Percentiles rank a stretch among this genome's conserved stretches.
Conservation (phyloP, 768 basidiomycete genomes). For the Podaxis sp. region DNA sequence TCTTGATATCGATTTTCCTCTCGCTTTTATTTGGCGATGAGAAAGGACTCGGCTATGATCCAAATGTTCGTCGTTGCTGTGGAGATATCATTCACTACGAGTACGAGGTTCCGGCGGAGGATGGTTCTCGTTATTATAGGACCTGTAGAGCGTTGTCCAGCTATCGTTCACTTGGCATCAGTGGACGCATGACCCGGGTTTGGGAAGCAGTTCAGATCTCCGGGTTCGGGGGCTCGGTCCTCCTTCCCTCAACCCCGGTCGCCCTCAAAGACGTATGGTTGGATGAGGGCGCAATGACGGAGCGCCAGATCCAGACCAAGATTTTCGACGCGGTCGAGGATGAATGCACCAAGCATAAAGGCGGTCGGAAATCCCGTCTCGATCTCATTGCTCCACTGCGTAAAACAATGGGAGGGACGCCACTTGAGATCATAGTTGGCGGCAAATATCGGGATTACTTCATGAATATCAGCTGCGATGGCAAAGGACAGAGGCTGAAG, state of each 20-base stretch:
- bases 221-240: neutral
- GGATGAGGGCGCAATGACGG: constrained; percentile 12
- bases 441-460: neutral
- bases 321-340: constrained; percentile 15
- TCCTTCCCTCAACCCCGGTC: neutral
- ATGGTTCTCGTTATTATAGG: neutral
- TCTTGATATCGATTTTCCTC: constrained; percentile 20
- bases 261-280: constrained; percentile 24
- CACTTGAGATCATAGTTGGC: neutral
- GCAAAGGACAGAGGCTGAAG: neutral
- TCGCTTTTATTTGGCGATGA: constrained; percentile 21
- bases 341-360: neutral
- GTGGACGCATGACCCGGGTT: neutral
- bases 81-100: neutral
- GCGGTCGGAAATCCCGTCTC: neutral
- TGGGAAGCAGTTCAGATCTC: neutral
- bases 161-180: neutral
- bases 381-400: neutral
- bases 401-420: no score
- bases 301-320: constrained; percentile 16
- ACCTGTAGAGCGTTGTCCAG: neutral
- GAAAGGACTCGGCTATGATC: constrained; percentile 21
- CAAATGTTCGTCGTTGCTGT: neutral
- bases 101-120: neutral
- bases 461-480: neutral